A percentile compares a stretch with the other conserved stretches of the same genome.
These are phyloP conservation scores for Pseudogymnoascus sp. DNA, from an alignment of 2,329 filamentous ascomycete genomes.

Conservation along the genomic window DNA sequence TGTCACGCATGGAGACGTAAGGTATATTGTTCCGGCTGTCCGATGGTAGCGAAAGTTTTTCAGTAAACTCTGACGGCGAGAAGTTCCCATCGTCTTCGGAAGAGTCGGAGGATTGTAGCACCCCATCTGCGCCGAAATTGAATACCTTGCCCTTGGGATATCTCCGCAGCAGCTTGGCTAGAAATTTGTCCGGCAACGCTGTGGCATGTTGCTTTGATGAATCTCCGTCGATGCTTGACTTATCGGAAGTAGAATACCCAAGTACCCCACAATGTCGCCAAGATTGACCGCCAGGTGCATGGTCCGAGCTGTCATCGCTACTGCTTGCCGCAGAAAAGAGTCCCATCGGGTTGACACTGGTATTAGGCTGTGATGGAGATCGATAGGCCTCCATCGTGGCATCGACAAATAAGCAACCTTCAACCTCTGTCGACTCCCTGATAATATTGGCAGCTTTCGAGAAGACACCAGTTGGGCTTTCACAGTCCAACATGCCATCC, in stretches of 20 bases:
- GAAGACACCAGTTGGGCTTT: conserved; percentile 21
- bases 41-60: neutral
- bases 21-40: neutral
- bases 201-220: conserved; percentile 16
- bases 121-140: conserved; percentile 26
- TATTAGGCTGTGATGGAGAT: neutral
- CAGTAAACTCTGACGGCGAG: neutral
- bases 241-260: conserved; percentile 24
- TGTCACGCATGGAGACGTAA: neutral
- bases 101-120: conserved; percentile 22
- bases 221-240: conserved; percentile 24
- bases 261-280: conserved; percentile 15
- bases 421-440: conserved; percentile 26
- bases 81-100: conserved; percentile 11
- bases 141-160: conserved; percentile 29
- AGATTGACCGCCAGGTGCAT: neutral
- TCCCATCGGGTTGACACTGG: neutral
- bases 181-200: conserved; percentile 20
- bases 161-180: conserved; percentile 24
- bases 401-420: conserved; percentile 26
- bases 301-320: conserved; percentile 20
- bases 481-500: neutral
- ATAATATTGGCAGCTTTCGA: conserved; percentile 26
- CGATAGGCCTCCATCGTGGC: conserved; percentile 14
- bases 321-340: conserved; percentile 15